Evolutionary conservation across 116 monocot genomes (phyloP).

Genomic region (Zostera marina): DNA sequence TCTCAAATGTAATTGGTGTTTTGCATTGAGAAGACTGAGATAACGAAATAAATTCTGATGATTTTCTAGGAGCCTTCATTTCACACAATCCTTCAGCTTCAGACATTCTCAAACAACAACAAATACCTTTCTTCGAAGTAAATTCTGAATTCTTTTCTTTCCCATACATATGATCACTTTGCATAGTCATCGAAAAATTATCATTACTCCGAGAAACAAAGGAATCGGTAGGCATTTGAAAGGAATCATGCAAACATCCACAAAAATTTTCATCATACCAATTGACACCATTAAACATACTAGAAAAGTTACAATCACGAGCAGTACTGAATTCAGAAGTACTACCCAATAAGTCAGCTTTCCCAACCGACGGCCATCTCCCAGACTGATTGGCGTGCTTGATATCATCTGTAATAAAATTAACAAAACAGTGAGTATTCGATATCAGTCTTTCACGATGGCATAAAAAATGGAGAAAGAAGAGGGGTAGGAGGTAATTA

Average conservation of each 20-base stretch:
- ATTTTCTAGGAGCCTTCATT: conserved; percentile 1
- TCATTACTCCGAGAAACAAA: conserved; percentile 29
- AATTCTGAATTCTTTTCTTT: conserved; percentile 9
- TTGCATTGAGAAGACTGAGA: not conserved
- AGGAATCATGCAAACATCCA: conserved; percentile 18
- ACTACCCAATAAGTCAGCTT: conserved; percentile 36
- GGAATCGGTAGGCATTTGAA: conserved; percentile 6
- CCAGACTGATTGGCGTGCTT: conserved; percentile 53
- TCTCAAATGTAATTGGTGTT: not conserved
- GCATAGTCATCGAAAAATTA: conserved; percentile 36
- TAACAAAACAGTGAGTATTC: not conserved
- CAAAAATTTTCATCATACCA: conserved; percentile 36
- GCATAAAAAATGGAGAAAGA: not conserved
- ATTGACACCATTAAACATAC: conserved; percentile 30
- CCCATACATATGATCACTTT: conserved; percentile 17
- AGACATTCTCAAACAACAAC: not conserved
- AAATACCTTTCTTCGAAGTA: conserved; percentile 4
- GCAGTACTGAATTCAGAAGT: conserved; percentile 68
- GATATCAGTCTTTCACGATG: not conserved
- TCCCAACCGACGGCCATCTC: conserved; percentile 40
- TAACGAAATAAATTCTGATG: not conserved
- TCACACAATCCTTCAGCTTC: conserved; percentile 18
- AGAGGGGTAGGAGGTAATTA: not conserved
- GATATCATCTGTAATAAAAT: conserved; percentile 6
- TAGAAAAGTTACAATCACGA: conserved; percentile 37